Evolutionary conservation across 331 rosid species (phyloP).

Genomic region (Pyrus hybrid): DNA sequence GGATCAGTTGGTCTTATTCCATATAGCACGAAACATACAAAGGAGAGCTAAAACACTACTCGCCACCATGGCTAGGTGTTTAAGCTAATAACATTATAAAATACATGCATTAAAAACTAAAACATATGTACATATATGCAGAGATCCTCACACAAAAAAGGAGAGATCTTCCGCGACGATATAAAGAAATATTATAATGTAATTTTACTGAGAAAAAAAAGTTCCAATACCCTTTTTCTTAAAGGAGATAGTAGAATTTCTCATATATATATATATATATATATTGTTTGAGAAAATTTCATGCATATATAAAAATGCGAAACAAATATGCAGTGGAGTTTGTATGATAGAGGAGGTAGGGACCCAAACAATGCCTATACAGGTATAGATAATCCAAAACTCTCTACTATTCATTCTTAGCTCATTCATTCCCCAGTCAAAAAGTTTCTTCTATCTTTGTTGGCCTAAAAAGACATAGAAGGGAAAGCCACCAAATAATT

Average conservation of each 20-base stretch:
- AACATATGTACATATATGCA: conserved; percentile 13
- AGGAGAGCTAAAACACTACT: conserved; percentile 39
- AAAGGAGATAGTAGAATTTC: too few species aligned
- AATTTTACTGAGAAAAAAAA: too few species aligned
- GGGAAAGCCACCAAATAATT: conserved; percentile 74
- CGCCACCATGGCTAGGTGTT: conserved; percentile 29
- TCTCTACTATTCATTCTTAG: conserved; percentile 25
- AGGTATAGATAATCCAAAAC: conserved; percentile 37
- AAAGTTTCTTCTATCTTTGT: conserved; percentile 64
- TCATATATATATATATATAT: too few species aligned
- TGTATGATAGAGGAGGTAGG: background rate
- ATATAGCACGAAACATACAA: conserved; percentile 37
- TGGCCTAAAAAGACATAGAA: conserved; percentile 97
- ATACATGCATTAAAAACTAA: background rate
- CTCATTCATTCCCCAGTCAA: conserved; percentile 54
- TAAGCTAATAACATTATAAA: conserved; percentile 11
- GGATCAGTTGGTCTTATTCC: background rate
- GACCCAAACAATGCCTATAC: conserved; percentile 10
- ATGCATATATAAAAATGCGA: background rate
- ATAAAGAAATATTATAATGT: too few species aligned
- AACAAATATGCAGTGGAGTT: background rate
- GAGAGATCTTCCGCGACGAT: conserved; percentile 27
- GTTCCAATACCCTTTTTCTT: too few species aligned
- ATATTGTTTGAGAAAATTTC: too few species aligned
- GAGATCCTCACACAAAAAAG: conserved; percentile 35